phyloP scores from a whole-genome alignment of 495 filamentous ascomycete species.

The Glutinoglossum americanum region DNA sequence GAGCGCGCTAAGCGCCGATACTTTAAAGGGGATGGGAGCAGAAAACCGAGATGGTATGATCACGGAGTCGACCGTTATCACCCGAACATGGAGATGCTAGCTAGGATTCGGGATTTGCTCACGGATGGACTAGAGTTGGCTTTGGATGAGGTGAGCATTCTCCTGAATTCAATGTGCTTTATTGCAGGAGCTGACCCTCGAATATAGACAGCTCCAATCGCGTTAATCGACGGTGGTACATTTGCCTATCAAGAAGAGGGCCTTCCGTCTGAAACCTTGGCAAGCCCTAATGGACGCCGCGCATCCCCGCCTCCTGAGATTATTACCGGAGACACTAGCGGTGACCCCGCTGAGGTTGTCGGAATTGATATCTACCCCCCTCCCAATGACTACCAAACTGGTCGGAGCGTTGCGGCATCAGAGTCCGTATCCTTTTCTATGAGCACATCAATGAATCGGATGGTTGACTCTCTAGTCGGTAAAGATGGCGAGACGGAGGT shows the following conservation, averaged over 20 bases:
- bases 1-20: conserved; percentile 28
- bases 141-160: conserved; percentile 25
- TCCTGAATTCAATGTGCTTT: background rate
- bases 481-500: background rate
- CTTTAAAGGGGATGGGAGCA: conserved; percentile 19
- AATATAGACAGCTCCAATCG: conserved; percentile 23
- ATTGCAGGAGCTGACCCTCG: conserved; percentile 4
- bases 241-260: conserved; percentile 5
- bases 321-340: background rate
- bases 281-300: background rate
- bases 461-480: conserved; percentile 8
- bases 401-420: conserved; percentile 11
- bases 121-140: conserved; percentile 40
- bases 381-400: conserved; percentile 10
- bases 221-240: conserved; percentile 17
- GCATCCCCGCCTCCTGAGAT: background rate
- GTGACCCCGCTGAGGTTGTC: background rate
- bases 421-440: conserved; percentile 14
- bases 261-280: background rate
- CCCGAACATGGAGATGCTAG: conserved; percentile 49
- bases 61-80: conserved; percentile 32
- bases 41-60: conserved; percentile 36
- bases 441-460: conserved; percentile 15
- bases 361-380: conserved; percentile 5
- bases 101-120: conserved; percentile 43